Evolutionary conservation across 2,329 filamentous ascomycete species (phyloP).

Genomic region (Onygenales sp.): DNA sequence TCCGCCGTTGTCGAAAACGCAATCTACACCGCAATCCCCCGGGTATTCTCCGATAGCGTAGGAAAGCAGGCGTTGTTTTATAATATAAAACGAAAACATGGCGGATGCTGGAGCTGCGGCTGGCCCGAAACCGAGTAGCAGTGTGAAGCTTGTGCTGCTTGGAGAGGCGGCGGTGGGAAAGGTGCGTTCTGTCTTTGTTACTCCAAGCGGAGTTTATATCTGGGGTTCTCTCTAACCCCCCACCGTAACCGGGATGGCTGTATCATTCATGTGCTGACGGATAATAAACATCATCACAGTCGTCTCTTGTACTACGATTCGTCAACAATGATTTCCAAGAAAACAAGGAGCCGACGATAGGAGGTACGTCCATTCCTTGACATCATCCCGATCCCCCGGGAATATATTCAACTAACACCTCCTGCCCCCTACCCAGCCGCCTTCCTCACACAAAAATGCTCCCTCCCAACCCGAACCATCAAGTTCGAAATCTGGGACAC

Average conservation of each 20-base stretch:
- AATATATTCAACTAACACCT: background rate
- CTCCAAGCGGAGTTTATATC: background rate
- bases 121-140: conserved; percentile 92
- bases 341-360: conserved; percentile 98
- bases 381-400: background rate
- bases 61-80: too few species aligned
- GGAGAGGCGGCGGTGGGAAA: conserved; percentile 98
- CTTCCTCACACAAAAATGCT: conserved; percentile 98
- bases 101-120: conserved; percentile 57
- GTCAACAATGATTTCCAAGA: conserved; percentile 99
- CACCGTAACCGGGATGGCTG: background rate
- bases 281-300: conserved; percentile 44
- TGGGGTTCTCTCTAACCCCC: background rate
- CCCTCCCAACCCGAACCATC: conserved; percentile 73
- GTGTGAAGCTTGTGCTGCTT: conserved; percentile 96
- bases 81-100: conserved; percentile 39
- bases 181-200: conserved; percentile 44
- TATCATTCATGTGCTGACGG: conserved; percentile 5
- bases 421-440: conserved; percentile 52
- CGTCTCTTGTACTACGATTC: conserved; percentile 92
- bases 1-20: background rate
- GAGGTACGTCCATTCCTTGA: conserved; percentile 51
- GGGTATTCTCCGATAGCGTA: background rate
- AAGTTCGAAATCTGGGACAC: conserved; percentile 99
- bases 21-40: background rate